Percentiles rank a stretch among this genome's conserved stretches.
These are phyloP conservation scores for Penicillium sp. DNA, from an alignment of 2,329 filamentous ascomycete species.

Conservation along the genomic window DNA sequence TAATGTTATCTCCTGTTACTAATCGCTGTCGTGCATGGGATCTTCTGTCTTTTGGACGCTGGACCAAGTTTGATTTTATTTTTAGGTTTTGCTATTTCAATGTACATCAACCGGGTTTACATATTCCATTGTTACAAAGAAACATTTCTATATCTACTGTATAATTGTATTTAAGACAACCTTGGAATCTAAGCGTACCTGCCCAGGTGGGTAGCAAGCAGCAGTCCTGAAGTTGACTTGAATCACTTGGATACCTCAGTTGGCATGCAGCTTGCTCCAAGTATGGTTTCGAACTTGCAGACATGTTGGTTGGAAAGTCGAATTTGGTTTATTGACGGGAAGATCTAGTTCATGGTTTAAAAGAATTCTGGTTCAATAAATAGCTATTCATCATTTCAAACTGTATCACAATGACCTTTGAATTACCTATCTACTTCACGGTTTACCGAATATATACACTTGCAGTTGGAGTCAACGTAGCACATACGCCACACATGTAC, in stretches of 20 bases:
- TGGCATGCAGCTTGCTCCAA: background rate
- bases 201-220: too few species aligned
- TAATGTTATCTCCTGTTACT: background rate
- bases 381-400: background rate
- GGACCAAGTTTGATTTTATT: background rate
- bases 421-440: background rate
- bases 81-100: background rate
- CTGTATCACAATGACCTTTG: background rate
- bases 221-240: too few species aligned
- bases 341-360: background rate
- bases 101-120: background rate
- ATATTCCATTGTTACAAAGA: too few species aligned
- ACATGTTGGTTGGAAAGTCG: background rate
- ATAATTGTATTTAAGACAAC: too few species aligned
- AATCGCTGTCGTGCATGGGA: background rate
- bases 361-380: background rate
- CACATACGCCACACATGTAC: background rate
- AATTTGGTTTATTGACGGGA: background rate
- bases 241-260: too few species aligned
- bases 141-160: background rate
- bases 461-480: background rate
- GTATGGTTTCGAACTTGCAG: background rate
- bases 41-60: background rate
- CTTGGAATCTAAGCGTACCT: too few species aligned
- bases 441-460: background rate